Base-by-base conservation (phyloP, 2,329 filamentous ascomycete species). In the Trematosphaeria pertusa region DNA sequence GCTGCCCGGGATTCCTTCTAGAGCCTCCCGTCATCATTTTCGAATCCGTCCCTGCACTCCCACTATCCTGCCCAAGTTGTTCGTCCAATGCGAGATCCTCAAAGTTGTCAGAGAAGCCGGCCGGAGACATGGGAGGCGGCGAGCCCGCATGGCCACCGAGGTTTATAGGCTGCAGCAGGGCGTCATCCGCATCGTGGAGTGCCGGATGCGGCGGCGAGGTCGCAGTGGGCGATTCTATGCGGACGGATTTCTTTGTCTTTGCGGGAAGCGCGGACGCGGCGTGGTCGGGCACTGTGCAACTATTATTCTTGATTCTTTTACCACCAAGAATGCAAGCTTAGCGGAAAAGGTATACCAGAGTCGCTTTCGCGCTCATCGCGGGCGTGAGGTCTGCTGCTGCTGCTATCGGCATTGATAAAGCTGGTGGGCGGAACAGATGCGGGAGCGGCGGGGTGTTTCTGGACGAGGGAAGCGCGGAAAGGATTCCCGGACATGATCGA, bases 181-280 rank as follows among this genome's bases (percentile, higher is more conserved):
- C 39, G 28, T 57, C 56, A 42, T 62, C 54, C 47, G 43, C 50
- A 49, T 63, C 50, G 50, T 59, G 50, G 42, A 55, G 48, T 22
- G 56, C 62, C 59, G 68, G 56, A 59, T 68, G 64, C 62, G 62
- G 69, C 50, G 68, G 62, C 40, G 62, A 61, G 38, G 68, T 67
- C 19, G 65, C 63, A 26, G 72, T 65, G 31, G 73, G 73, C 36
- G 74, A 74, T 43, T 71, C 70, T 61, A 76, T 75, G 61, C 86
- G 83, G 50, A 89, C 86, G 61, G 63, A 63, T 58, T 83, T 87
- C 72, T 88, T 87, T 48, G 81, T 77, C 63, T 58, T 63, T 18
- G 48, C 20, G 46, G 59, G 56, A 48, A 52, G 48, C 53, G 53
- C 48, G 34, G 64, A 43, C 45, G 54, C 43, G 51, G 47, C 45